These are phyloP conservation scores for Blastobotrys indianensis DNA, from an alignment of 1,139 yeast species.

Conservation along the genomic window DNA sequence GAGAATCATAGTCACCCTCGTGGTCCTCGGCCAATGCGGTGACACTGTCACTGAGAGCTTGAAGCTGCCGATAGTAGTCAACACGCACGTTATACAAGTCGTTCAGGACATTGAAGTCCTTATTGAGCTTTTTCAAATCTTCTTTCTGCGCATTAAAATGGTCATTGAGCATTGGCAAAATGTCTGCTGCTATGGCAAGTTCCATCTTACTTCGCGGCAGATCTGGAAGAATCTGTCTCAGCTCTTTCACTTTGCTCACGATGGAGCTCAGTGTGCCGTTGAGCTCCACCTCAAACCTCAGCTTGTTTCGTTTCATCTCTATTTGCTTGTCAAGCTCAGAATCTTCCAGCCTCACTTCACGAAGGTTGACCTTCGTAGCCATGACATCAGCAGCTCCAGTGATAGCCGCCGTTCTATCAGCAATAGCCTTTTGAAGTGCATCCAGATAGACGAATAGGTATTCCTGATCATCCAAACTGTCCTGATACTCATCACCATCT, in stretches of 20 bases:
- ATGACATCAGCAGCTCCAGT: constrained; percentile 31
- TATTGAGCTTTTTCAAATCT: constrained; percentile 22
- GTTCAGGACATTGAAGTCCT: constrained; percentile 50
- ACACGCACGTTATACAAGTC: constrained; percentile 70
- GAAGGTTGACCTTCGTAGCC: constrained; percentile 11
- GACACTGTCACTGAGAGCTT: constrained; percentile 78
- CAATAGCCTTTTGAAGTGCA: constrained; percentile 49
- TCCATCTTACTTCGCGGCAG: background rate
- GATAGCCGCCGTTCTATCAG: constrained; percentile 50
- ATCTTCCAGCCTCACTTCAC: constrained; percentile 5
- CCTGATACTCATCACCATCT: constrained; percentile 74
- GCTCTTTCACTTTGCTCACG: background rate
- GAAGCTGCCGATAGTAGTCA: constrained; percentile 77
- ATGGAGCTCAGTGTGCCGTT: background rate
- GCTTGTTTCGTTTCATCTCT: background rate
- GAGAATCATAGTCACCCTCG: constrained; percentile 13
- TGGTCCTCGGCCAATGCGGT: constrained; percentile 24
- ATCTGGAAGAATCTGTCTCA: background rate
- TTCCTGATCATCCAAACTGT: constrained; percentile 69
- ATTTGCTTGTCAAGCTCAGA: constrained; percentile 3
- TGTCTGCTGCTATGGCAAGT: background rate
- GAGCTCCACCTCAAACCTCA: background rate
- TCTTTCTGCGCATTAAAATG: background rate
- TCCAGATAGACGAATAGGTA: constrained; percentile 59
- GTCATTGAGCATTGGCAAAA: background rate